Conservation (phyloP, 164 flowering plant genomes). For the Hamamelis virginiana region DNA sequence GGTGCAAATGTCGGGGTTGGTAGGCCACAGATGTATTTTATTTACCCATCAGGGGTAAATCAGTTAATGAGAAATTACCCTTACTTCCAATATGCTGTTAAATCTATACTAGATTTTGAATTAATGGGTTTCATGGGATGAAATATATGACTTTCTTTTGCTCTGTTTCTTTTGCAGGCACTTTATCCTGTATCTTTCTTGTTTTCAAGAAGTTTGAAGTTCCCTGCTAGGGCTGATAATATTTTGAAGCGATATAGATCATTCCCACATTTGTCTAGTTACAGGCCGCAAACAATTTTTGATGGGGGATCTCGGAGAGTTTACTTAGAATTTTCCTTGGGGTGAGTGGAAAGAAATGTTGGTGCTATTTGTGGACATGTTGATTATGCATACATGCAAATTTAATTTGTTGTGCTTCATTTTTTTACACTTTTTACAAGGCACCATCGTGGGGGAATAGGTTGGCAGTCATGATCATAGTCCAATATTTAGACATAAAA, state of each 20-base stretch:
- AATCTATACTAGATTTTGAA: background rate
- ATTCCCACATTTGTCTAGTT: slow-evolving; percentile 54
- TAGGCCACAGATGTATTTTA: background rate
- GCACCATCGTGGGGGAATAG: background rate
- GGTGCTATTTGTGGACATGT: background rate
- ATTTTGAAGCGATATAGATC: slow-evolving; percentile 44
- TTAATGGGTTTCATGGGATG: background rate
- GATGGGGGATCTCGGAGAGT: slow-evolving; percentile 57
- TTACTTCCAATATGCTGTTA: background rate
- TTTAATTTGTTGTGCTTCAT: background rate
- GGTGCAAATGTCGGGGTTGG: background rate
- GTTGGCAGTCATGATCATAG: background rate
- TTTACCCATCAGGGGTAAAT: background rate
- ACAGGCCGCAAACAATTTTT: slow-evolving; percentile 36
- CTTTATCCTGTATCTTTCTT: slow-evolving; percentile 68
- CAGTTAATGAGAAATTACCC: background rate
- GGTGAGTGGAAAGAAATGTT: slow-evolving; percentile 45
- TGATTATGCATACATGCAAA: background rate
- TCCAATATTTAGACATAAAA: background rate
- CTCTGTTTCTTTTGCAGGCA: slow-evolving; percentile 51
- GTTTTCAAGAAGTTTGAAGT: slow-evolving; percentile 73
- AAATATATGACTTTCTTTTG: background rate
- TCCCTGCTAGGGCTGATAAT: slow-evolving; percentile 56
- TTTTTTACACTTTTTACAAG: background rate
- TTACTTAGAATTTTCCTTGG: slow-evolving; percentile 70